Percentiles rank a stretch among this genome's conserved stretches.
phyloP scores from a whole-genome alignment of 2,329 filamentous ascomycete genomes.

The Neocatenulostroma microsporum region DNA sequence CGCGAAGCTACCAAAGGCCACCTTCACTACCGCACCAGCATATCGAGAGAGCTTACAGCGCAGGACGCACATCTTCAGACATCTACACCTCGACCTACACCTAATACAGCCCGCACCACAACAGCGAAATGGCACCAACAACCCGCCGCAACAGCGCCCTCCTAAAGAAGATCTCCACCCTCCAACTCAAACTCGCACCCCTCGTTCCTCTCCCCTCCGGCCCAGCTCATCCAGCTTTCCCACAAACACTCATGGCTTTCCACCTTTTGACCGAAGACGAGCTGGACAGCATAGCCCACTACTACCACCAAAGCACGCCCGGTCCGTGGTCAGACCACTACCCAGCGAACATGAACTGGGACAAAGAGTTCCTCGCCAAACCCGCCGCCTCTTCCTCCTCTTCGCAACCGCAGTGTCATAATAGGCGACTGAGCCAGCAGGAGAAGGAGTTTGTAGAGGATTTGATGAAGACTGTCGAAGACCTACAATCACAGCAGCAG shows the following conservation, averaged over 20 bases:
- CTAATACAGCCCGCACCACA: conserved; percentile 1
- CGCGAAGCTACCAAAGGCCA: neutral
- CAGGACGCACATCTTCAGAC: neutral
- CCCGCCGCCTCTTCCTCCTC: conserved; percentile 8
- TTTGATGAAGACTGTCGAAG: conserved; percentile 23
- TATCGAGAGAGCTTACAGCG: neutral
- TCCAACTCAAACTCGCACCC: conserved; percentile 58
- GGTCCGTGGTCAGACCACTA: conserved; percentile 52
- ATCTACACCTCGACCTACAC: too few relatives aligned
- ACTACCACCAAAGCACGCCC: conserved; percentile 63
- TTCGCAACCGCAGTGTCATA: conserved; percentile 9
- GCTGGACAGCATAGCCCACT: conserved; percentile 61
- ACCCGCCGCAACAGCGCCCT: conserved; percentile 36
- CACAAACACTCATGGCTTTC: conserved; percentile 59
- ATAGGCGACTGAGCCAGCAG: conserved; percentile 13
- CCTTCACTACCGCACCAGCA: neutral
- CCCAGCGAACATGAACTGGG: conserved; percentile 62
- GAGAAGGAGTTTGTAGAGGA: conserved; percentile 20
- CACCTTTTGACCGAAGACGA: conserved; percentile 65
- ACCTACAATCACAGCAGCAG: conserved; percentile 38
- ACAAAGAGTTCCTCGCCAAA: conserved; percentile 32
- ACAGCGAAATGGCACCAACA: conserved; percentile 22
- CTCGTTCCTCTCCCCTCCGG: conserved; percentile 54
- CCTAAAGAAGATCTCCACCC: conserved; percentile 54
- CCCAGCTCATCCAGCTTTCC: conserved; percentile 57